These are phyloP conservation scores for Tripidium arundinaceum DNA, from an alignment of 202 grass and related monocot genomes.

Conservation along the genomic window DNA sequence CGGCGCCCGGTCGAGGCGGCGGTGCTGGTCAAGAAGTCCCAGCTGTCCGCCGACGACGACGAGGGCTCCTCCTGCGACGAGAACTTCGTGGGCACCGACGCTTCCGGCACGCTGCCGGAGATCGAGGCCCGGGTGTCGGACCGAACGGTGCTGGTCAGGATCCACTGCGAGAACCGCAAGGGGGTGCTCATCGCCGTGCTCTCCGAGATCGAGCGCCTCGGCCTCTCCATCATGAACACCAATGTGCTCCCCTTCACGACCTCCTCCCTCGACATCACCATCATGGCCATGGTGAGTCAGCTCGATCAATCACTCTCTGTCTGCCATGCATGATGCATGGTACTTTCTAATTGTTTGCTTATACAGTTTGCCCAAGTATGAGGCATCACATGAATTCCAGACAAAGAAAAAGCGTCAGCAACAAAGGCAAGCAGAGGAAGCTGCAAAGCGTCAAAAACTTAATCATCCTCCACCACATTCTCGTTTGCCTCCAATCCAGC, in stretches of 20 bases:
- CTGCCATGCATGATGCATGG: not conserved
- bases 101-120: conserved; percentile 49
- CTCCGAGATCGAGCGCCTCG: conserved; percentile 59
- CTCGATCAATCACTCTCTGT: not conserved
- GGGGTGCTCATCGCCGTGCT: conserved; percentile 67
- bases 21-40: conserved; percentile 78
- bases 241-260: conserved; percentile 78
- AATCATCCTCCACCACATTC: conserved; percentile 78
- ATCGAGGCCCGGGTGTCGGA: conserved; percentile 84
- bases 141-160: conserved; percentile 66
- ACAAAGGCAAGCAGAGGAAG: conserved; percentile 85
- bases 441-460: conserved; percentile 73
- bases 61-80: conserved; percentile 63
- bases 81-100: conserved; percentile 42
- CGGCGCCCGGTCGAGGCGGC: conserved; percentile 80
- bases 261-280: conserved; percentile 81
- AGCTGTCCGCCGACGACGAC: conserved; percentile 55
- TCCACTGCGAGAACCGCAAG: conserved; percentile 91
- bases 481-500: conserved; percentile 79
- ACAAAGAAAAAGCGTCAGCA: conserved; percentile 95
- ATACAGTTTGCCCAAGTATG: conserved; percentile 81
- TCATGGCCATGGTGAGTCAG: conserved; percentile 70
- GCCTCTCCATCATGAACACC: conserved; percentile 79
- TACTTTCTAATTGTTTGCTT: not conserved
- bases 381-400: conserved; percentile 88